Conservation (phyloP, 805 yeast species). For the Suhomyces sp. region DNA sequence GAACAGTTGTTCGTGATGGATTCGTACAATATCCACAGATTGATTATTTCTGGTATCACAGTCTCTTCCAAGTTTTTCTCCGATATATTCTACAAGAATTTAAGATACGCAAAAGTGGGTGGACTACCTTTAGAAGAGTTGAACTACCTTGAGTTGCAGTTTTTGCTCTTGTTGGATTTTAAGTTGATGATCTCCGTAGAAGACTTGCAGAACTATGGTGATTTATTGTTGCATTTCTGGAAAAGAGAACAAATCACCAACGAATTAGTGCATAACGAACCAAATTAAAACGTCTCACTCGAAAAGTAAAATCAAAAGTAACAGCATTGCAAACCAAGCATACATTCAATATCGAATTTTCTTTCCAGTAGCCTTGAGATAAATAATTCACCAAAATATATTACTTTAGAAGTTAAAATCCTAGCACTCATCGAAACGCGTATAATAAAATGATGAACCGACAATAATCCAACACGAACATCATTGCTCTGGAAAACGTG, state of each 20-base stretch:
- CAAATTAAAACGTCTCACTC: too few species aligned
- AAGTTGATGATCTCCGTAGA: constrained; percentile 83
- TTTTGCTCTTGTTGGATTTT: constrained; percentile 79
- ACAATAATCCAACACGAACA: not conserved
- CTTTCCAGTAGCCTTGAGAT: not conserved
- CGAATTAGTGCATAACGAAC: constrained; percentile 20
- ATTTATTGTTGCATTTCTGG: constrained; percentile 81
- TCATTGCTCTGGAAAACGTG: not conserved
- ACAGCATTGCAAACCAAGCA: not conserved
- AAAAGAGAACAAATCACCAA: constrained; percentile 58
- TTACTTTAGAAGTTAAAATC: not conserved
- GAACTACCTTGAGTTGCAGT: constrained; percentile 88
- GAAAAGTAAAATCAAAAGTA: not conserved
- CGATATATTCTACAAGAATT: constrained; percentile 91
- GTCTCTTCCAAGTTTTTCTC: constrained; percentile 93
- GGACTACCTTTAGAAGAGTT: constrained; percentile 91
- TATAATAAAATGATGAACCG: too few species aligned
- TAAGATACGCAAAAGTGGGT: constrained; percentile 93
- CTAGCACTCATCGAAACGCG: not conserved
- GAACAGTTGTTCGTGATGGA: constrained; percentile 89
- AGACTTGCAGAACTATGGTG: constrained; percentile 89
- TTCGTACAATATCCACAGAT: constrained; percentile 89
- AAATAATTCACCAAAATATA: not conserved
- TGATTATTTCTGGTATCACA: constrained; percentile 91
- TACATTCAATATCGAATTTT: not conserved